Evolutionary conservation across 148 eudicot genomes (phyloP).

Genomic region (Rhododendron kiyosumense): DNA sequence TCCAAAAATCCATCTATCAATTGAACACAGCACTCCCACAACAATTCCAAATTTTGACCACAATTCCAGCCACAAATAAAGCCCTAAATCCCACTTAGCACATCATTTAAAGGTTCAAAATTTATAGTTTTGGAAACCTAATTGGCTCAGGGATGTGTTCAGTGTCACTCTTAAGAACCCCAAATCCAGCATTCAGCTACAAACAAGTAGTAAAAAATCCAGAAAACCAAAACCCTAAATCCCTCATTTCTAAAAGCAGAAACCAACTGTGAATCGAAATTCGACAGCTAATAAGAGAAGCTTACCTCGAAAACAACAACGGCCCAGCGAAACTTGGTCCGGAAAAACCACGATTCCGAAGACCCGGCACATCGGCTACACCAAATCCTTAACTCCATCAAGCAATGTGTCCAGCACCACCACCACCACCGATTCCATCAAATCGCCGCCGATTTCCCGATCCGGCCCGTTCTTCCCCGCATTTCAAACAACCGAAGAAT

Average conservation of each 20-base stretch:
- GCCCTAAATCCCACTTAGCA: background rate
- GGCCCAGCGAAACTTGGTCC: conserved; percentile 30
- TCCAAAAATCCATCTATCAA: background rate
- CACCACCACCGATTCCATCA: conserved; percentile 43
- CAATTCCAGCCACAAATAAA: background rate
- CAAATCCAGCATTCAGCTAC: background rate
- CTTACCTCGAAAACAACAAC: conserved; percentile 41
- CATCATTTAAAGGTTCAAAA: background rate
- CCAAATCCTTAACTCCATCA: conserved; percentile 79
- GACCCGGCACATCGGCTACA: conserved; percentile 33
- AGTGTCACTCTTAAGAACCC: background rate
- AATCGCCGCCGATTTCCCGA: conserved; percentile 36
- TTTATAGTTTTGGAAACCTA: background rate
- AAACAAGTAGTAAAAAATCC: background rate
- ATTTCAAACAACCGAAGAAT: conserved; percentile 7
- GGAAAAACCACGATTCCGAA: conserved; percentile 23
- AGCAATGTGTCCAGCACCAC: conserved; percentile 21
- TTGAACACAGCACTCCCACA: background rate
- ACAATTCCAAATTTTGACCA: background rate
- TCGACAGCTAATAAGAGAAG: background rate
- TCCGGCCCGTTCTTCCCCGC: conserved; percentile 28
- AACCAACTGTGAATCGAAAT: background rate
- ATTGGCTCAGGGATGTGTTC: background rate
- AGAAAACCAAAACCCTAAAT: background rate
- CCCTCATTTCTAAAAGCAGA: conserved; percentile 2